Conservation (phyloP, 306 rosid species). For the Myrica gale region DNA sequence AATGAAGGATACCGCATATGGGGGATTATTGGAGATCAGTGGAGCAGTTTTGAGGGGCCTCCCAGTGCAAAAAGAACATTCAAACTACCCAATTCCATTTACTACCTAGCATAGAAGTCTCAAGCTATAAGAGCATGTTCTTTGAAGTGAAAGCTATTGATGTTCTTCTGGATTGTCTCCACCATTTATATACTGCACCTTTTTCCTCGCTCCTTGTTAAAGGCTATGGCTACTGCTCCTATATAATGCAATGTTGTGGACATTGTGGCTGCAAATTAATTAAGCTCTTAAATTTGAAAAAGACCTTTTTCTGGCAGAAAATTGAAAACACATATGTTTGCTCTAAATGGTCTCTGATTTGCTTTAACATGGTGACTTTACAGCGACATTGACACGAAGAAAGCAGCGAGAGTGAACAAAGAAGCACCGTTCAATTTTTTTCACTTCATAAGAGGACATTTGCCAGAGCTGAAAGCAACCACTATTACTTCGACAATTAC, state of each 20-base stretch:
- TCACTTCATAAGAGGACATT: too few species aligned
- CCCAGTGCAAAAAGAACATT: constrained; percentile 55
- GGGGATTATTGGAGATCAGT: constrained; percentile 65
- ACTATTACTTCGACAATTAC: too few species aligned
- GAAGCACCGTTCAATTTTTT: too few species aligned
- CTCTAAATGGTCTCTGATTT: too few species aligned
- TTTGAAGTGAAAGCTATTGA: not conserved
- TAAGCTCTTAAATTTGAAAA: not conserved
- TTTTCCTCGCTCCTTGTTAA: not conserved
- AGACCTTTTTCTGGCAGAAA: not conserved
- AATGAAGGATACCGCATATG: constrained; percentile 59
- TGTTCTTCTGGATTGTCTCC: not conserved
- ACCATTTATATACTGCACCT: not conserved
- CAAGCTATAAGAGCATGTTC: not conserved
- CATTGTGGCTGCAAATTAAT: not conserved
- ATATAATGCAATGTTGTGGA: not conserved
- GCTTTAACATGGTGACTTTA: too few species aligned
- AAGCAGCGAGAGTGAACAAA: too few species aligned
- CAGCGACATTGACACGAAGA: too few species aligned
- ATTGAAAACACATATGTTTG: not conserved
- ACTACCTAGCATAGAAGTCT: constrained; percentile 33
- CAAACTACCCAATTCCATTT: constrained; percentile 65
- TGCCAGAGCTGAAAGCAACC: too few species aligned
- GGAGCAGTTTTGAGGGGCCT: constrained; percentile 67
- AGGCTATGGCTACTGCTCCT: not conserved